Base-by-base conservation (phyloP, 306 rosid species). In the Quercus dentata region DNA sequence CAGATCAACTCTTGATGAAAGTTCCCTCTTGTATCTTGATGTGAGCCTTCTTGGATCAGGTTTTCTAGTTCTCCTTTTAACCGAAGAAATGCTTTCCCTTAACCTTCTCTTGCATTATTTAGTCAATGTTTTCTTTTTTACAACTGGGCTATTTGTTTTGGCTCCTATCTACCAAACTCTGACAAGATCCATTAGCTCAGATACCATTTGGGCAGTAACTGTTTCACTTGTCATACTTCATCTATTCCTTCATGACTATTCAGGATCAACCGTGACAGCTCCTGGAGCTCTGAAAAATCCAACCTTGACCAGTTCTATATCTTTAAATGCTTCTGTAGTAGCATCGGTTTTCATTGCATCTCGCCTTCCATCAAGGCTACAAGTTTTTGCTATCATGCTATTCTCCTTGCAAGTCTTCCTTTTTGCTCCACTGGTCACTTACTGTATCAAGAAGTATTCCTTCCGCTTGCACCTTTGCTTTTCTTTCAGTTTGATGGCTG, bases 91-190 rank as follows among this genome's bases (percentile, higher is more conserved):
- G 92, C 89, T 89, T 78, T 94, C 97, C 58, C 83, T 89, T 71
- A 80, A 70, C 63, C 97, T 91, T 65, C 87, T 94, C 68, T 79
- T 86, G 30, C 94, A 84, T 79, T 92, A 92, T 80, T 35, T 89
- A 73, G 92, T 92, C 58, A 94, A 94, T 64, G 82, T 92, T 71
- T 73, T 13, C 54, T 49, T 49, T 49, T 49, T 49, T 49, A 82
- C 91, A 64, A 88, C 92, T 3, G 94, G 91, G 21, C 76, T 92
- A 67, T 92, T 85, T 87, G 88, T 87, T 81, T 86, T 94, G 81
- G 97, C 99, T 81, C 99, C 99, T 62, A 86, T 94, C 59, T 94
- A 90, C 80, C 92, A 92, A 75, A 94, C 95, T 67, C 99, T 94
- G 38, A 94, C 99, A 20, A 88, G 94, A 84, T 92, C 97, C 75